These are phyloP conservation scores for Scheffersomyces segobiensis DNA, from an alignment of 1,139 yeast genomes.

Conservation along the genomic window DNA sequence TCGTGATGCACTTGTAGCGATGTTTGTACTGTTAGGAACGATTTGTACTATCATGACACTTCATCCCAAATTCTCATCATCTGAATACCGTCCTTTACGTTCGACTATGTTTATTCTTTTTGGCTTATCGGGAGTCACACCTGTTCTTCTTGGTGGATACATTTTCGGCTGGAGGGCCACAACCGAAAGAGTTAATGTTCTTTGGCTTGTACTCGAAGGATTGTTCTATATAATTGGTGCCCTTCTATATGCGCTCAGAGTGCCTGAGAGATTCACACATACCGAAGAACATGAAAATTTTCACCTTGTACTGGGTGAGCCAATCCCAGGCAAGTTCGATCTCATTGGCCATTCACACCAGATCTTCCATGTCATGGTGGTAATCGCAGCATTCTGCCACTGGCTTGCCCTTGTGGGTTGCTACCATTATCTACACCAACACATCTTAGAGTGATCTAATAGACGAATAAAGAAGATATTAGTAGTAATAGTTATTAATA, in stretches of 20 bases:
- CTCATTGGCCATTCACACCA: constrained; percentile 85
- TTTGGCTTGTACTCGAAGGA: constrained; percentile 71
- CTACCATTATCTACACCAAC: constrained; percentile 51
- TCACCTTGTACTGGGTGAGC: constrained; percentile 12
- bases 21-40: constrained; percentile 58
- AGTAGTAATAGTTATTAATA: too few relatives aligned
- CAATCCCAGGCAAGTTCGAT: constrained; percentile 51
- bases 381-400: constrained; percentile 78
- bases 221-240: constrained; percentile 78
- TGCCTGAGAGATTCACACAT: constrained; percentile 77
- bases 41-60: constrained; percentile 67
- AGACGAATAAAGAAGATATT: not conserved
- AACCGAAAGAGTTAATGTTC: constrained; percentile 50
- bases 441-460: not conserved
- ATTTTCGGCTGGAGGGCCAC: constrained; percentile 43
- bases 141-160: constrained; percentile 54
- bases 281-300: constrained; percentile 35
- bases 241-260: constrained; percentile 67
- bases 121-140: constrained; percentile 78
- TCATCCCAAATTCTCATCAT: constrained; percentile 62
- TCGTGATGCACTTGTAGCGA: constrained; percentile 43
- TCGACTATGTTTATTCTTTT: constrained; percentile 78
- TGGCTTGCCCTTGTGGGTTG: constrained; percentile 64
- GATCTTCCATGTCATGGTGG: constrained; percentile 80
- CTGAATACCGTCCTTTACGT: constrained; percentile 73